phyloP scores from a whole-genome alignment of 176 grass and related monocot species.

The Poa annua region DNA sequence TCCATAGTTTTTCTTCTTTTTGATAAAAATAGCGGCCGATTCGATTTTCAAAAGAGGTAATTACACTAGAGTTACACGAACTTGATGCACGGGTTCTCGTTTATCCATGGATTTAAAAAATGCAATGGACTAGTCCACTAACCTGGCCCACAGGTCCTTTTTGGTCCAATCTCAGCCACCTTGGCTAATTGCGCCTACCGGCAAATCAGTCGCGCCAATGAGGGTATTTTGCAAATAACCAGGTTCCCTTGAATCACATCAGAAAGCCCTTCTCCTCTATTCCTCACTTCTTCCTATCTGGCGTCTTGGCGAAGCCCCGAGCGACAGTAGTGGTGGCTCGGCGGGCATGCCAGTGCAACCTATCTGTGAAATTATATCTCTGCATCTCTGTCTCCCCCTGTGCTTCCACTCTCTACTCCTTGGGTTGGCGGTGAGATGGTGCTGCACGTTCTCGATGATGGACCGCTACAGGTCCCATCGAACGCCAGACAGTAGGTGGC shows the following conservation, averaged over 20 bases:
- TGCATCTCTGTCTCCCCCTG: not conserved
- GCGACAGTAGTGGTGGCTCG: too few relatives aligned
- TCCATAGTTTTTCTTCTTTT: not conserved
- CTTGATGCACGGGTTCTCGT: not conserved
- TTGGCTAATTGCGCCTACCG: not conserved
- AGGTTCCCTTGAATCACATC: not conserved
- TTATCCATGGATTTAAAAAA: not conserved
- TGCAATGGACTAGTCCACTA: not conserved
- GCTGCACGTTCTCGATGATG: constrained; percentile 91
- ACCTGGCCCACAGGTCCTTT: not conserved
- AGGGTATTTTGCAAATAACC: not conserved
- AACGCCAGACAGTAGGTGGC: constrained; percentile 79
- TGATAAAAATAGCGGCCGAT: not conserved
- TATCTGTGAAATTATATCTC: not conserved
- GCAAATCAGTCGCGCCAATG: not conserved
- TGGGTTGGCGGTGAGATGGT: constrained; percentile 55
- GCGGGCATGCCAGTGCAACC: not conserved
- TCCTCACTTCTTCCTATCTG: not conserved
- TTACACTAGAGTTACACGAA: not conserved
- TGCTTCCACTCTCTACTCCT: not conserved
- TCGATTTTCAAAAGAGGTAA: not conserved
- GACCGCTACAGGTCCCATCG: constrained; percentile 57
- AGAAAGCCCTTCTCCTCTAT: not conserved
- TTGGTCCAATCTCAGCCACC: not conserved
- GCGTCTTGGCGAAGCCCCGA: too few relatives aligned